Base-by-base conservation (phyloP, 2,329 filamentous ascomycete genomes). In the Aspergillus vadensis region DNA sequence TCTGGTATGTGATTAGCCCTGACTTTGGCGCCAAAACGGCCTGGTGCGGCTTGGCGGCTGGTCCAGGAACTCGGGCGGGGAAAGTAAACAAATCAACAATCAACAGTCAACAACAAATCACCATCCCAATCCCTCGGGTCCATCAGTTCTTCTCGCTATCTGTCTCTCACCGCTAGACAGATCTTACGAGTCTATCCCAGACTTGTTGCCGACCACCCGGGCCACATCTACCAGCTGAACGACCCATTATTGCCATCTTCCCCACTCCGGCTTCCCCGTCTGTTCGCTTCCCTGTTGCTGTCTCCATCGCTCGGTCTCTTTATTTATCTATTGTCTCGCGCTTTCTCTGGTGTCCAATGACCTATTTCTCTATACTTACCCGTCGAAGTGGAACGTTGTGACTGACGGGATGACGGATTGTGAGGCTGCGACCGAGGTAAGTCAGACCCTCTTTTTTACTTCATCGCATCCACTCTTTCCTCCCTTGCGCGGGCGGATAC, bases 401-500 rank as follows among this genome's bases (percentile, higher is more conserved):
- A 17, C 47, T 30, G 47, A 50, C 25, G 47, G 47, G 25, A 50
- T 50, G 25, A 32, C 25, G 15, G 47, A 50, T 30, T 27, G 25
- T 27, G 25, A 50, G 17, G 15, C 25, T 50, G 47, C 47, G n/a
- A 27, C 47, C 47, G 23, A 50, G 47, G 47, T 50, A 27, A 50
- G 47, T 50, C 25, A 5, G 25, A 27, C 25, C 25, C 25, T 27
- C 47, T 27, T 25, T 25, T 27, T 7, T 44, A 23, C 41, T 44
- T 23, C 19, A 23, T 44, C 5, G 19, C 41, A 19, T 44, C 41
- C 21, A 12, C 19, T 30, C 5, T 47, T 15, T 25, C 23, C 56
- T 53, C 57, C 60, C 60, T 62, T 62, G 60, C 60, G 60, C 60
- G 39, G 43, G 32, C 32, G 32, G 32, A 36, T 14, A 14, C 32